Percentiles rank a stretch among this genome's conserved stretches.
Conservation (phyloP, 2,329 filamentous ascomycete genomes). For the Parasarocladium wereldwijsianum region DNA sequence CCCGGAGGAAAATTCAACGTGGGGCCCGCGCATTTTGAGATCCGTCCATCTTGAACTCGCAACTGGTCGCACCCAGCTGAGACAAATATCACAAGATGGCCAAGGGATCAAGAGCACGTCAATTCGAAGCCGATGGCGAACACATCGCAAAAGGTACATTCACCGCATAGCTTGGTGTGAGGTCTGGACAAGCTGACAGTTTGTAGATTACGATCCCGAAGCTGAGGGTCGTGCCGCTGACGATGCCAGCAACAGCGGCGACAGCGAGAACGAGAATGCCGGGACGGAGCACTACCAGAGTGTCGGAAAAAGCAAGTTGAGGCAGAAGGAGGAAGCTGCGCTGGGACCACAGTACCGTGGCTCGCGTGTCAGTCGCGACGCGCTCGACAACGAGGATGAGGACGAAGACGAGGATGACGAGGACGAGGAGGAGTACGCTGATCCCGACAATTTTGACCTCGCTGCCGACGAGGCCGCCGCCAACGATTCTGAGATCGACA, state of each 20-base stretch:
- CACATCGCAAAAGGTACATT: constrained; percentile 43
- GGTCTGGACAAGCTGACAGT: background rate
- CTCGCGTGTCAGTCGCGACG: constrained; percentile 55
- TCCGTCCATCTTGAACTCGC: no score
- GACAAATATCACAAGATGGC: constrained; percentile 27
- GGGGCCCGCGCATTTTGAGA: constrained; percentile 11
- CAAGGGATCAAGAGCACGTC: constrained; percentile 37
- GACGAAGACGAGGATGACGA: constrained; percentile 35
- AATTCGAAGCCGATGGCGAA: constrained; percentile 49
- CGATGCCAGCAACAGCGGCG: constrained; percentile 27
- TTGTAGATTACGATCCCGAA: constrained; percentile 68
- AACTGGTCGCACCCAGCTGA: constrained; percentile 7
- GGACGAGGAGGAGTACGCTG: constrained; percentile 28
- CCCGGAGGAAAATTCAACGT: constrained; percentile 19
- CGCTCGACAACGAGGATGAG: constrained; percentile 42
- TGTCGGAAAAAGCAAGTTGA: constrained; percentile 74
- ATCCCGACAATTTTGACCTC: constrained; percentile 40
- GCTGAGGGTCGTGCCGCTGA: constrained; percentile 43
- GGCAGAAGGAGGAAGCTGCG: constrained; percentile 51
- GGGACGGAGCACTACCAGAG: constrained; percentile 78
- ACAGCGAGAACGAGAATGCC: constrained; percentile 29
- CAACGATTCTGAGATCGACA: constrained; percentile 48
- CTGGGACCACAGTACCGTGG: constrained; percentile 74
- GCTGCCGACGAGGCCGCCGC: constrained; percentile 32
- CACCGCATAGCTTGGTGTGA: no score